These are phyloP conservation scores for Delonix regia DNA, from an alignment of 306 rosid species.

Conservation along the genomic window DNA sequence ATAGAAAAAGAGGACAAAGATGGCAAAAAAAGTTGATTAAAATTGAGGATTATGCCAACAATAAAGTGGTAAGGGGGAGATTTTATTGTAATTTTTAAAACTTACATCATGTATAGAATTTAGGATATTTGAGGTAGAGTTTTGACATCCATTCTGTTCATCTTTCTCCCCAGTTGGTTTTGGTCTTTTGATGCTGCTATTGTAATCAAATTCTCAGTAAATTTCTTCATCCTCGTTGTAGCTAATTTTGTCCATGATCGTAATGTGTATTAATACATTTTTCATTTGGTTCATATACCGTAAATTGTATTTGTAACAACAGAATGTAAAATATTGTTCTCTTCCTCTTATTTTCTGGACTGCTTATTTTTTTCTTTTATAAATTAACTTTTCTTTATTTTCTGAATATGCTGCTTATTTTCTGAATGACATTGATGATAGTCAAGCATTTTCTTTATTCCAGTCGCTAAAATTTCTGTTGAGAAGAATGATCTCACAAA, in stretches of 20 bases:
- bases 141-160: conserved; percentile 35
- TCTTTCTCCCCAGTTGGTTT: conserved; percentile 16
- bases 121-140: conserved; percentile 45
- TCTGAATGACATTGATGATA: not conserved
- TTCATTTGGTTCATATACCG: conserved; percentile 31
- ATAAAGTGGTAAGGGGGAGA: conserved; percentile 39
- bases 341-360: conserved; percentile 1
- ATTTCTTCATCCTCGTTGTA: conserved; percentile 46
- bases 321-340: not conserved
- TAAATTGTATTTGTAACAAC: conserved; percentile 31
- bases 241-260: conserved; percentile 49
- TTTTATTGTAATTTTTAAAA: conserved; percentile 51
- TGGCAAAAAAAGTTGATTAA: conserved; percentile 20
- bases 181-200: conserved; percentile 41
- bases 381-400: not conserved
- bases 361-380: not conserved
- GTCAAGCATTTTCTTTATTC: conserved; percentile 6
- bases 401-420: not conserved
- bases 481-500: conserved; percentile 2
- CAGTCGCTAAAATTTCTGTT: not conserved
- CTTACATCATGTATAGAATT: conserved; percentile 52
- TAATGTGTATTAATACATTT: conserved; percentile 18
- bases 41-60: conserved; percentile 26
- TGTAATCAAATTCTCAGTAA: conserved; percentile 49
- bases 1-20: conserved; percentile 14